Evolutionary conservation across 345 rosid genomes (phyloP).

Genomic region (Corchorus capsularis): DNA sequence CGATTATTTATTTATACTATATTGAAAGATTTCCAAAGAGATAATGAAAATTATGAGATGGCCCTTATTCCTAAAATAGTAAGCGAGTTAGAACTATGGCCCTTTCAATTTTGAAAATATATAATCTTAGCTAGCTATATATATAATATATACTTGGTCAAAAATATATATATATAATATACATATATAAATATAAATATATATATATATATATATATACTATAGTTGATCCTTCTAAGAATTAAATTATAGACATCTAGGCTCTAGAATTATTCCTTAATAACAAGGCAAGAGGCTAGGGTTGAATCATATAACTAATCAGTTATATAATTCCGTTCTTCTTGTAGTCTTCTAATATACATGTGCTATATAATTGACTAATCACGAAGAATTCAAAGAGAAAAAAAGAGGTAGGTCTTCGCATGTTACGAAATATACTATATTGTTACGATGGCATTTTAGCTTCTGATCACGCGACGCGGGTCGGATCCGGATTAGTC

Average conservation of each 20-base stretch:
- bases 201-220: neutral
- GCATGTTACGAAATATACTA: too few relatives aligned
- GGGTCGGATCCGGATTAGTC: too few relatives aligned
- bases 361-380: too few relatives aligned
- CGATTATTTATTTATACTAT: neutral
- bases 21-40: neutral
- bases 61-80: neutral
- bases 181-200: neutral
- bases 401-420: too few relatives aligned
- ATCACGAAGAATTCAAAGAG: too few relatives aligned
- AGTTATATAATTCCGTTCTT: too few relatives aligned
- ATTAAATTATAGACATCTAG: neutral
- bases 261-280: too few relatives aligned
- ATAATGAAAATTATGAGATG: neutral
- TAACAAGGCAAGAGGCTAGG: too few relatives aligned
- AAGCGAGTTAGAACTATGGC: neutral
- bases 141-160: neutral
- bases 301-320: too few relatives aligned
- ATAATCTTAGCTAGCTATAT: neutral
- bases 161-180: neutral
- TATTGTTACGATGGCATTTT: too few relatives aligned
- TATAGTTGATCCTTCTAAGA: neutral
- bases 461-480: too few relatives aligned
- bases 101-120: neutral
- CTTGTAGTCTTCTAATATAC: too few relatives aligned